These are phyloP conservation scores for Nitzschia sp. DNA, from an alignment of 108 stramenopile species.

Conservation along the genomic window DNA sequence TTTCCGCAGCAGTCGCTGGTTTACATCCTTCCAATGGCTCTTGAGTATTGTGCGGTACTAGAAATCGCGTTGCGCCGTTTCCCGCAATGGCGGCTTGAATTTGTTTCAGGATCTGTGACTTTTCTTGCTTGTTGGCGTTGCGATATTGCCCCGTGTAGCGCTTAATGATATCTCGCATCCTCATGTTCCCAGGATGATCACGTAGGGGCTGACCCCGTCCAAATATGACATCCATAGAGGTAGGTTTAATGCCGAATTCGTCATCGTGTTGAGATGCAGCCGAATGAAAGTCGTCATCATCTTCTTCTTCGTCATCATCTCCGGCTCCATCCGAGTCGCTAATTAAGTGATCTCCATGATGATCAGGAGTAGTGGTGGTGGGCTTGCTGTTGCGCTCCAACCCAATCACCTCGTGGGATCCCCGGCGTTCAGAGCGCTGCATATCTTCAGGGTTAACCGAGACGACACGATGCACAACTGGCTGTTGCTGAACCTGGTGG, in stretches of 20 bases:
- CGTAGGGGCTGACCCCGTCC: constrained; percentile 9
- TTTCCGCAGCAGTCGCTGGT: constrained; percentile 8
- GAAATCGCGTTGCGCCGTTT: constrained; percentile 9
- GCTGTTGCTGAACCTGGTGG: background rate
- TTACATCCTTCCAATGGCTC: constrained; percentile 13
- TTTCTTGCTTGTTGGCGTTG: constrained; percentile 14
- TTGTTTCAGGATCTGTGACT: constrained; percentile 10
- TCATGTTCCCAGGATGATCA: constrained; percentile 23
- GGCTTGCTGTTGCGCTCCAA: background rate
- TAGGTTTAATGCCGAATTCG: constrained; percentile 6
- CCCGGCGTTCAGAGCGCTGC: background rate
- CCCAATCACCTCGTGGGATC: background rate
- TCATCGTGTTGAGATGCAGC: background rate
- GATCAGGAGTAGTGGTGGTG: background rate
- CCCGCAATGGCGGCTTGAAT: background rate
- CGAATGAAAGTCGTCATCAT: constrained; percentile 19
- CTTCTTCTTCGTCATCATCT: constrained; percentile 13
- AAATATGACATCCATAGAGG: constrained; percentile 9
- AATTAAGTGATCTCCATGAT: background rate
- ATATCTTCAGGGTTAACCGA: background rate
- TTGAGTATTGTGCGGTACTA: constrained; percentile 20
- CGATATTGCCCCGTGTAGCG: constrained; percentile 8
- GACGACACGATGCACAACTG: background rate
- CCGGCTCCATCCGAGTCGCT: constrained; percentile 15
- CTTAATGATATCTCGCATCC: constrained; percentile 16